Evolutionary conservation across 768 basidiomycete species (phyloP), one percentile per base, ranked within the genome.

Genomic region (Mycena olivaceomarginata): DNA sequence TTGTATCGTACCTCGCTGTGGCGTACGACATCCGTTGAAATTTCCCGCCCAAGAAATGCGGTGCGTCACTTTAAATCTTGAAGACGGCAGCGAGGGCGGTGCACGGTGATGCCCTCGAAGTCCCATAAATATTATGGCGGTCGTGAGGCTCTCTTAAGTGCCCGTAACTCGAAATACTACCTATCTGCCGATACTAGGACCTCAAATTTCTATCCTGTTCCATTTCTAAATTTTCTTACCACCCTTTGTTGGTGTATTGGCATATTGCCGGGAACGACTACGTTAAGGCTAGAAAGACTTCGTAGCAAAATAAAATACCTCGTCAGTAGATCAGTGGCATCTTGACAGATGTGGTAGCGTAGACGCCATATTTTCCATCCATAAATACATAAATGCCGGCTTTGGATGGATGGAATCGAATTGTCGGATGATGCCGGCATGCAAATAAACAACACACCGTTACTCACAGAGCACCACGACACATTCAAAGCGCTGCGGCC

Each of bases 401-500:
- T 56, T 56, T 51, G 51, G 67, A 43, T 56, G 53, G 31, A 22
- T 41, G 48, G 67, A 64, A 69, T 57, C 62, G 46, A 45, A 70
- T 46, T 66, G 16, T 59, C 69, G 75, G 75, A 8, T 46, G 41
- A 65, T 66, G 63, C 74, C 74, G 74, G 39, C 25, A 37, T 67
- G 68, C 51, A 51, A 72, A 64, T 37, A 37, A 71, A 56, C 73
- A 67, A 67, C 57, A 74, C 31, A 60, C 20, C 51, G 51, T 53
- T 22, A 53, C 51, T 31, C 31, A n/a, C 51, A 53, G n/a, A 5
- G 62, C 48, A 73, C 70, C 70, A 77, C 67, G 71, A 76, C 69
- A 64, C 59, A 69, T 65, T 65, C 76, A 77, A 73, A 76, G 69
- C 69, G 60, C 67, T 66, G 63, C 68, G 53, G 25, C 4, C 15